Evolutionary conservation across 164 flowering plant species (phyloP).

Genomic region (Magnolia changhungtana): DNA sequence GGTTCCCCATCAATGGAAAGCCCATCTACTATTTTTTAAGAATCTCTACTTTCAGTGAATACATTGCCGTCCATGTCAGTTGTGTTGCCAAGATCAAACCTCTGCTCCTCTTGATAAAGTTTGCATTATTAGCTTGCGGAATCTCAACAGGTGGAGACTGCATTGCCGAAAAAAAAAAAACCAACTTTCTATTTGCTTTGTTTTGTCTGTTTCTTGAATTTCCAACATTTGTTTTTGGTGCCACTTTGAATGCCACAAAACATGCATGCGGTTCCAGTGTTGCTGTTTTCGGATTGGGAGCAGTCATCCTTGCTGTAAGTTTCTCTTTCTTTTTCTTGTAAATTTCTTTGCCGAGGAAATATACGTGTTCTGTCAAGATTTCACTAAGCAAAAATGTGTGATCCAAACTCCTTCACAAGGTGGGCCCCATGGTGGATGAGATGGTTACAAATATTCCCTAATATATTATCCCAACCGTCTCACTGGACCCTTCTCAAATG

Average conservation of each 20-base stretch:
- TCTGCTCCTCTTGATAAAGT: constrained; percentile 25
- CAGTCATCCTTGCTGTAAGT: constrained; percentile 81
- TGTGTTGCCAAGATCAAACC: constrained; percentile 71
- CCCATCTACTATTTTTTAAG: constrained; percentile 65
- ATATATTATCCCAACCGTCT: too few species aligned
- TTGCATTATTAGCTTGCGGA: constrained; percentile 67
- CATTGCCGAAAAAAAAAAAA: not conserved
- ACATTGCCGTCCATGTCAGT: constrained; percentile 61
- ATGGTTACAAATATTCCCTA: too few species aligned
- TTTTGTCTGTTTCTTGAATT: too few species aligned
- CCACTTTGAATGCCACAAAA: constrained; percentile 78
- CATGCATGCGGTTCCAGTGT: constrained; percentile 57
- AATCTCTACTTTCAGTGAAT: constrained; percentile 71
- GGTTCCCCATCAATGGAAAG: constrained; percentile 53
- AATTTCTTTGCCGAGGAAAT: not conserved
- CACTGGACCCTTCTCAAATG: too few species aligned
- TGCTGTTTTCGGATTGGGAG: constrained; percentile 78
- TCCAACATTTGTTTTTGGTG: constrained; percentile 35
- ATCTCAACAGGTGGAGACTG: constrained; percentile 47
- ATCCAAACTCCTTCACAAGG: too few species aligned
- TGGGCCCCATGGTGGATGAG: too few species aligned
- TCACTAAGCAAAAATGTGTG: too few species aligned
- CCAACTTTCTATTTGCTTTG: not conserved
- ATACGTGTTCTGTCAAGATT: not conserved
- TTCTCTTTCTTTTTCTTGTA: not conserved